phyloP scores from a whole-genome alignment of 2,329 filamentous ascomycete species.

The Aspergillus aculeatus region DNA sequence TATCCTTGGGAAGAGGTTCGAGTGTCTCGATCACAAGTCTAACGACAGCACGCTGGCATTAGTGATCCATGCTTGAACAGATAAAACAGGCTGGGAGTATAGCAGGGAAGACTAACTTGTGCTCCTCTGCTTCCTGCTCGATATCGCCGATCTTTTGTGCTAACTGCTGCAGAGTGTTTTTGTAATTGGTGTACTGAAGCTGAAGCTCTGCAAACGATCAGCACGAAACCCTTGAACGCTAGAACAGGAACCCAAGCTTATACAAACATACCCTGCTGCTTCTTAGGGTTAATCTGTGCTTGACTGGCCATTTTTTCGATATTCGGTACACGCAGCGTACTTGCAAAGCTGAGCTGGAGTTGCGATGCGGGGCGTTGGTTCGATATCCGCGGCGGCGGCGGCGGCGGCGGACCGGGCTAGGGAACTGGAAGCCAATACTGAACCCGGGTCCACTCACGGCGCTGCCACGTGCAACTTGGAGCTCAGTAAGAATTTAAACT shows the following conservation, averaged over 20 bases:
- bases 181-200: conserved; percentile 55
- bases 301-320: conserved; percentile 39
- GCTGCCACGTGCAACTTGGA: background rate
- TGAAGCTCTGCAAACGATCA: conserved; percentile 46
- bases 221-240: background rate
- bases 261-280: conserved; percentile 47
- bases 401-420: background rate
- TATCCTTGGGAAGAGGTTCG: conserved; percentile 73
- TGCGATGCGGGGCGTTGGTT: conserved; percentile 33
- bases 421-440: background rate
- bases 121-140: conserved; percentile 94
- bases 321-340: conserved; percentile 14
- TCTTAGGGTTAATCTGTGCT: conserved; percentile 42
- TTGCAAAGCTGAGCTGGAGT: conserved; percentile 29
- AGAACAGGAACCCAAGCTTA: background rate
- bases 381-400: conserved; percentile 11
- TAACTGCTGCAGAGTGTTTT: conserved; percentile 78
- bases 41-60: background rate
- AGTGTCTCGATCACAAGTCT: conserved; percentile 95
- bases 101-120: conserved; percentile 69
- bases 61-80: conserved; percentile 16
- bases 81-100: background rate
- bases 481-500: background rate
- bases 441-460: background rate
- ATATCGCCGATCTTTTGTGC: conserved; percentile 97